Evolutionary conservation across 176 grass and related monocot species (phyloP).

Genomic region (Oryza punctata): DNA sequence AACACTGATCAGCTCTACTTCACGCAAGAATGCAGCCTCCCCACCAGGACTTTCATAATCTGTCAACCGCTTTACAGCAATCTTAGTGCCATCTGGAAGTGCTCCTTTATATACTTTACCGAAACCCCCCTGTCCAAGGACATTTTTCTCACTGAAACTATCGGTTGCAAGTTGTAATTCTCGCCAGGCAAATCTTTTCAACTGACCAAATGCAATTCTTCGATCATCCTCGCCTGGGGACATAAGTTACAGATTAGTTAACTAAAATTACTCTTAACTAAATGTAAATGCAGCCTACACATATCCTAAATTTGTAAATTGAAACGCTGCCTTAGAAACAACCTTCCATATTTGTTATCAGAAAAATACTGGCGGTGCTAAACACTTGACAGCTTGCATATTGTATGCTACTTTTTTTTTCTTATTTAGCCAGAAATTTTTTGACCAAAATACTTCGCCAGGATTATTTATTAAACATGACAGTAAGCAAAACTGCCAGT

Average conservation of each 20-base stretch:
- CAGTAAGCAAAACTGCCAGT: slow-evolving; percentile 18
- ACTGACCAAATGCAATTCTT: slow-evolving; percentile 92
- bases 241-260: slow-evolving; percentile 29
- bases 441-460: background rate
- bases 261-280: background rate
- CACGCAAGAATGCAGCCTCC: slow-evolving; percentile 92
- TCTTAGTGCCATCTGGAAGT: slow-evolving; percentile 91
- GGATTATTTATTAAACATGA: background rate
- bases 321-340: background rate
- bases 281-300: slow-evolving; percentile 7
- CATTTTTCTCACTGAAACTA: slow-evolving; percentile 88
- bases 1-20: slow-evolving; percentile 98
- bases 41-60: slow-evolving; percentile 94
- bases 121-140: slow-evolving; percentile 95
- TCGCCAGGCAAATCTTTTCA: slow-evolving; percentile 94
- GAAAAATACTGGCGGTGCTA: background rate
- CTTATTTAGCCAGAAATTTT: background rate
- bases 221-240: slow-evolving; percentile 84
- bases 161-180: slow-evolving; percentile 93
- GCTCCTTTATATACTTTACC: slow-evolving; percentile 99
- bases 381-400: background rate
- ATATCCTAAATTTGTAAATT: background rate
- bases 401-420: background rate
- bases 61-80: slow-evolving; percentile 94
- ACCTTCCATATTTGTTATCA: background rate